Conservation (phyloP, 441 rosid species). For the Flueggea neowawraea region DNA sequence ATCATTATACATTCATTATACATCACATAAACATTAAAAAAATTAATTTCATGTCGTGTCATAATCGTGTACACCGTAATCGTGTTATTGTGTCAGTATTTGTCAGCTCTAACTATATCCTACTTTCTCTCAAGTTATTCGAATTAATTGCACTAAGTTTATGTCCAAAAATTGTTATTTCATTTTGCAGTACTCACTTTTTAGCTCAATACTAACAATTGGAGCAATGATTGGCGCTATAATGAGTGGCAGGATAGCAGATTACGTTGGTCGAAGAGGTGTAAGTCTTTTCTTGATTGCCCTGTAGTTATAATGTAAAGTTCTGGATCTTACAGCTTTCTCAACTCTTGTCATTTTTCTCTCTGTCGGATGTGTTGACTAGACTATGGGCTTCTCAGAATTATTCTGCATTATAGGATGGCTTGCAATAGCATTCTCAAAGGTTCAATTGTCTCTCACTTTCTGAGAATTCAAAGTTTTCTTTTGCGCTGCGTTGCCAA, state of each 20-base stretch:
- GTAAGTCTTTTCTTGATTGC: constrained; percentile 25
- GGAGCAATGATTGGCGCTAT: constrained; percentile 91
- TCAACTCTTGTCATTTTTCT: too few relatives aligned
- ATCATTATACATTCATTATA: too few relatives aligned
- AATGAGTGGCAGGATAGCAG: constrained; percentile 74
- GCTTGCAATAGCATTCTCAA: constrained; percentile 46
- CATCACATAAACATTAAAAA: too few relatives aligned
- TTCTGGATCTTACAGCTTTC: too few relatives aligned
- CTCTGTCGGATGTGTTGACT: background rate
- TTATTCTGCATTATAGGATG: constrained; percentile 67
- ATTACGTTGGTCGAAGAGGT: constrained; percentile 65
- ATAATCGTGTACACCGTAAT: too few relatives aligned
- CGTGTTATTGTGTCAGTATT: too few relatives aligned
- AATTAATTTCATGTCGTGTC: too few relatives aligned
- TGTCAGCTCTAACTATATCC: too few relatives aligned
- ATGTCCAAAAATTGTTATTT: background rate
- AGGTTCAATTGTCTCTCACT: constrained; percentile 26
- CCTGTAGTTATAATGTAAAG: too few relatives aligned
- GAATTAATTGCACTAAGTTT: too few relatives aligned
- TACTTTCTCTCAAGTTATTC: too few relatives aligned
- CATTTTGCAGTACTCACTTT: constrained; percentile 67
- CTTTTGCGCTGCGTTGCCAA: background rate
- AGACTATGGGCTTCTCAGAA: constrained; percentile 72
- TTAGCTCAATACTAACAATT: constrained; percentile 75
- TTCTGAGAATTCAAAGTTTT: background rate